phyloP scores from a whole-genome alignment of 495 filamentous ascomycete genomes.

The Penicillium maclennaniae region DNA sequence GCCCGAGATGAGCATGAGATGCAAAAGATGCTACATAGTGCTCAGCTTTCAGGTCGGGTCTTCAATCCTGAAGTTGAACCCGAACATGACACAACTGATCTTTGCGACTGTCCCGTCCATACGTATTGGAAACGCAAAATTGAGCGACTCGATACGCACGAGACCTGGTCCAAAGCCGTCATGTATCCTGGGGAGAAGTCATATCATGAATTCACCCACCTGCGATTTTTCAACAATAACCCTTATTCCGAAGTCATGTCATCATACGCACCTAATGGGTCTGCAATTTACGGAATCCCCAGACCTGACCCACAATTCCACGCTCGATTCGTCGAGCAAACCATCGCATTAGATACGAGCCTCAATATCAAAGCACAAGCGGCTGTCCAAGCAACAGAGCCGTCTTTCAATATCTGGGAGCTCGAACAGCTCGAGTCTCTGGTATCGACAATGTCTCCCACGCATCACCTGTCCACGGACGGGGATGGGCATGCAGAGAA shows the following conservation, averaged over 20 bases:
- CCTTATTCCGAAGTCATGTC: slow-evolving; percentile 31
- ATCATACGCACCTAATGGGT: slow-evolving; percentile 15
- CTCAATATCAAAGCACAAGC: slow-evolving; percentile 39
- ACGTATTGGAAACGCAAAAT: slow-evolving; percentile 30
- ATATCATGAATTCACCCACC: slow-evolving; percentile 33
- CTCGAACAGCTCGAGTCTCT: slow-evolving; percentile 13
- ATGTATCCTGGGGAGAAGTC: slow-evolving; percentile 47
- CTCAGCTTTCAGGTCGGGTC: slow-evolving; percentile 32
- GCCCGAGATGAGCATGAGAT: slow-evolving; percentile 43
- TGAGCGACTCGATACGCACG: slow-evolving; percentile 32
- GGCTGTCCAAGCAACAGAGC: slow-evolving; percentile 35
- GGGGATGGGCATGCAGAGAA: not conserved
- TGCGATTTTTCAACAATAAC: slow-evolving; percentile 24
- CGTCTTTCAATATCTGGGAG: slow-evolving; percentile 39
- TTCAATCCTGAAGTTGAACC: slow-evolving; percentile 49
- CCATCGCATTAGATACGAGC: slow-evolving; percentile 22
- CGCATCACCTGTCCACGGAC: not conserved
- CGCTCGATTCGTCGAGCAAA: slow-evolving; percentile 26
- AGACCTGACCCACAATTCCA: slow-evolving; percentile 24
- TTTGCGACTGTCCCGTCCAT: slow-evolving; percentile 33
- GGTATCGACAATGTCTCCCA: slow-evolving; percentile 7
- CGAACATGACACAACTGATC: slow-evolving; percentile 36
- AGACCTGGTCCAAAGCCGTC: slow-evolving; percentile 44
- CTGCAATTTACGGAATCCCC: slow-evolving; percentile 9
- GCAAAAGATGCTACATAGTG: slow-evolving; percentile 34